A percentile compares a stretch with the other conserved stretches of the same genome.
phyloP scores from a whole-genome alignment of 2,329 filamentous ascomycete species.

The Tolypocladium sp. region DNA sequence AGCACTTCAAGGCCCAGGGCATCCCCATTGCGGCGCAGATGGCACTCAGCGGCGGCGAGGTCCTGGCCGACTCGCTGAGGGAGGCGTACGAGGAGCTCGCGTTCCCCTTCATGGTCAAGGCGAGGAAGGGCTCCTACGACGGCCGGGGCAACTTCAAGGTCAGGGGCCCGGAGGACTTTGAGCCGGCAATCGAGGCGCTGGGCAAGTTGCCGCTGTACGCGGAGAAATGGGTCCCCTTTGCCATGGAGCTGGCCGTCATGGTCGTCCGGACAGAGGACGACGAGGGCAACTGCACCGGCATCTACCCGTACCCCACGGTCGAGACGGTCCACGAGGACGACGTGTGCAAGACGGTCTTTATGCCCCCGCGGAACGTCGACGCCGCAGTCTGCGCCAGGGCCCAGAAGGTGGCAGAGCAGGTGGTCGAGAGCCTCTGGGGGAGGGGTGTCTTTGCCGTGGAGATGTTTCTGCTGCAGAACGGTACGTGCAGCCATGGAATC shows the following conservation, averaged over 20 bases:
- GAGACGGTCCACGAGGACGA: slow-evolving; percentile 94
- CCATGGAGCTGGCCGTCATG: slow-evolving; percentile 85
- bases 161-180: slow-evolving; percentile 33
- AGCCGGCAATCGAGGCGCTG: slow-evolving; percentile 60
- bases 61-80: slow-evolving; percentile 50
- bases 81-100: slow-evolving; percentile 57
- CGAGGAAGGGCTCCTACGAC: slow-evolving; percentile 83
- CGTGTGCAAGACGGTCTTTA: slow-evolving; percentile 88
- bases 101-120: slow-evolving; percentile 88
- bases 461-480: slow-evolving; percentile 77
- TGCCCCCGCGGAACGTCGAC: slow-evolving; percentile 66
- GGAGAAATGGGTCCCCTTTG: slow-evolving; percentile 82
- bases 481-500: slow-evolving; percentile 23
- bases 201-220: slow-evolving; percentile 70
- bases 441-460: slow-evolving; percentile 95
- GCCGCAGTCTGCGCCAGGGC: slow-evolving; percentile 53
- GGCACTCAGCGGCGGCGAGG: slow-evolving; percentile 47
- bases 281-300: slow-evolving; percentile 34
- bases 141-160: slow-evolving; percentile 62
- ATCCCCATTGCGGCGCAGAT: slow-evolving; percentile 67
- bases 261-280: slow-evolving; percentile 79
- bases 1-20: slow-evolving; percentile 58
- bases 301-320: slow-evolving; percentile 75
- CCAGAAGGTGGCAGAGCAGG: slow-evolving; percentile 67
- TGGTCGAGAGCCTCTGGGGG: slow-evolving; percentile 72